Evolutionary conservation across 306 rosid genomes (phyloP).

Genomic region (Mucuna pruriens): DNA sequence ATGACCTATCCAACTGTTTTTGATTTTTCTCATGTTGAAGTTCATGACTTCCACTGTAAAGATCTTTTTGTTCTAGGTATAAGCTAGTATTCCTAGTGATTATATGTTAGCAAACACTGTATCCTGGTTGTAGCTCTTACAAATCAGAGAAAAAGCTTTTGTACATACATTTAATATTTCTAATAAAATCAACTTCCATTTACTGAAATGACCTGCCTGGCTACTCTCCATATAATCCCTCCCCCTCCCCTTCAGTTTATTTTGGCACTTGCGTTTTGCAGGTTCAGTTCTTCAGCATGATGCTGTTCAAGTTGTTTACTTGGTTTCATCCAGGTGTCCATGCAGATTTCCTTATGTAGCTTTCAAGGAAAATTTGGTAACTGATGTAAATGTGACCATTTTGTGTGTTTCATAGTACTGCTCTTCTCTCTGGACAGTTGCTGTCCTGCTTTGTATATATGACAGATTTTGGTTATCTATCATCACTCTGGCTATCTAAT

Average conservation of each 20-base stretch:
- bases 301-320: slow-evolving; percentile 31
- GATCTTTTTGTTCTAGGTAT: slow-evolving; percentile 77
- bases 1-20: slow-evolving; percentile 69
- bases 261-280: slow-evolving; percentile 38
- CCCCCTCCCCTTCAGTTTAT: not conserved
- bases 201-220: slow-evolving; percentile 29
- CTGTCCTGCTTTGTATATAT: slow-evolving; percentile 8
- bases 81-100: slow-evolving; percentile 70
- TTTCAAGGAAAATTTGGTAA: not conserved
- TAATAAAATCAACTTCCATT: slow-evolving; percentile 70
- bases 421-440: slow-evolving; percentile 15
- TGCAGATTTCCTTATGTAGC: not conserved
- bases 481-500: slow-evolving; percentile 27
- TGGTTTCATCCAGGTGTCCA: slow-evolving; percentile 28
- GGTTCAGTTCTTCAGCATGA: slow-evolving; percentile 31
- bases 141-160: slow-evolving; percentile 70
- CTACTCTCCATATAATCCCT: not conserved
- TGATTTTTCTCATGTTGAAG: slow-evolving; percentile 64
- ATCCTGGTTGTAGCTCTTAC: slow-evolving; percentile 74
- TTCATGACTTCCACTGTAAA: slow-evolving; percentile 74
- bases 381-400: slow-evolving; percentile 3
- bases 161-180: slow-evolving; percentile 84
- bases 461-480: slow-evolving; percentile 26
- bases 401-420: slow-evolving; percentile 15
- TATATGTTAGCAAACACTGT: slow-evolving; percentile 71